Evolutionary conservation across 768 basidiomycete species (phyloP).

Genomic region (Calocera cornea): DNA sequence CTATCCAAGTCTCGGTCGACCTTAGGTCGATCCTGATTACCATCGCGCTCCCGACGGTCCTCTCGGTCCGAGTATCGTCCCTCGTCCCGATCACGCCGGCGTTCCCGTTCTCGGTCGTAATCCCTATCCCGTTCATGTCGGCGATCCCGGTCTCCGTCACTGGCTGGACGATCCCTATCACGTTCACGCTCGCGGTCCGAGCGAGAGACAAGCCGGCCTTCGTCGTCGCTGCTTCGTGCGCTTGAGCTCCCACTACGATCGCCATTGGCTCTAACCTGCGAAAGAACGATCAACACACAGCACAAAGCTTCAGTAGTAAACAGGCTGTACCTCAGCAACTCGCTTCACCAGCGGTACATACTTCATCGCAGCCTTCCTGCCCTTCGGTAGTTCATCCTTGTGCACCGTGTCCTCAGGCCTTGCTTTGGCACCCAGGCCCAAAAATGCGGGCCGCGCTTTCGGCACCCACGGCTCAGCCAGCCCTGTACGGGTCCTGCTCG

Average conservation of each 20-base stretch:
- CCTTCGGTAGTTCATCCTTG: constrained; percentile 24
- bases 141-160: constrained; percentile 31
- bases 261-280: constrained; percentile 4
- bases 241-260: constrained; percentile 14
- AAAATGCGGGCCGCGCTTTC: constrained; percentile 61
- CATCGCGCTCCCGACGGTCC: constrained; percentile 13
- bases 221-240: constrained; percentile 11
- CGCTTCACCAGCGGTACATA: constrained; percentile 74
- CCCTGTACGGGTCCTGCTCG: constrained; percentile 48
- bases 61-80: background rate
- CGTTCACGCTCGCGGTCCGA: constrained; percentile 24
- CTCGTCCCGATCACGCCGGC: constrained; percentile 8
- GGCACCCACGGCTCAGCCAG: constrained; percentile 72
- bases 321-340: constrained; percentile 34
- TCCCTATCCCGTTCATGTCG: constrained; percentile 22
- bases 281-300: background rate
- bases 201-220: constrained; percentile 24
- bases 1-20: constrained; percentile 23
- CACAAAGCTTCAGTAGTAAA: background rate
- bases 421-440: constrained; percentile 93
- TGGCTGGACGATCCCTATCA: constrained; percentile 27
- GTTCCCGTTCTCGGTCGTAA: constrained; percentile 5
- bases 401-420: constrained; percentile 48
- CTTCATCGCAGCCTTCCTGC: constrained; percentile 45
- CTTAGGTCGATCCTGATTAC: constrained; percentile 10